Evolutionary conservation across 2,329 filamentous ascomycete genomes (phyloP).

Genomic region (Calonectria montana): DNA sequence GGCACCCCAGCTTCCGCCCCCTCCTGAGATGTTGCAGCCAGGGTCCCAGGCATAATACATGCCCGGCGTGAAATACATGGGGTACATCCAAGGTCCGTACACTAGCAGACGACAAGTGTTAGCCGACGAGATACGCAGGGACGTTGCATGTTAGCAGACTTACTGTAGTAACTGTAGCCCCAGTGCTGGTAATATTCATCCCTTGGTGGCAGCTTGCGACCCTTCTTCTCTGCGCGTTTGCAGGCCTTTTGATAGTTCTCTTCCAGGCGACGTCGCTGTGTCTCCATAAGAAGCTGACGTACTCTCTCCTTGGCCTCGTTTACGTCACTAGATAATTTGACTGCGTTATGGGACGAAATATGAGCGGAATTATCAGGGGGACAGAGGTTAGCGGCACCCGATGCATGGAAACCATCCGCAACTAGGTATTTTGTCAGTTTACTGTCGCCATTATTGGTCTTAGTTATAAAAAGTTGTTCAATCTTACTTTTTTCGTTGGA

Average conservation of each 20-base stretch:
- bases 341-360: constrained; percentile 79
- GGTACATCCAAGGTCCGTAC: constrained; percentile 60
- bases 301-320: constrained; percentile 21
- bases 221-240: constrained; percentile 61
- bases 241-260: constrained; percentile 67
- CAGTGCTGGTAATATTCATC: constrained; percentile 65
- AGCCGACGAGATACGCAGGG: neutral
- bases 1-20: constrained; percentile 51
- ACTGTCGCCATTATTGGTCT: too few relatives aligned
- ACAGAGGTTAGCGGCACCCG: constrained; percentile 61
- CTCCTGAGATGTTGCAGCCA: constrained; percentile 45
- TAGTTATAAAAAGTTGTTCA: neutral
- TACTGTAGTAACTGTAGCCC: constrained; percentile 62
- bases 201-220: constrained; percentile 58
- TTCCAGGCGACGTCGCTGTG: constrained; percentile 54
- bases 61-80: constrained; percentile 55
- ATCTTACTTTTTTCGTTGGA: constrained; percentile 56
- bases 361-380: constrained; percentile 72
- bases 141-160: neutral
- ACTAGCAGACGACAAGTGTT: constrained; percentile 34
- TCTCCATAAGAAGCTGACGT: constrained; percentile 23
- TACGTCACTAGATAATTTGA: constrained; percentile 46
- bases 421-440: constrained; percentile 27
- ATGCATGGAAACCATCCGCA: constrained; percentile 58
- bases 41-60: constrained; percentile 61